Base-by-base conservation (phyloP, 106 monocot genomes). In the Chionographis japonica region DNA sequence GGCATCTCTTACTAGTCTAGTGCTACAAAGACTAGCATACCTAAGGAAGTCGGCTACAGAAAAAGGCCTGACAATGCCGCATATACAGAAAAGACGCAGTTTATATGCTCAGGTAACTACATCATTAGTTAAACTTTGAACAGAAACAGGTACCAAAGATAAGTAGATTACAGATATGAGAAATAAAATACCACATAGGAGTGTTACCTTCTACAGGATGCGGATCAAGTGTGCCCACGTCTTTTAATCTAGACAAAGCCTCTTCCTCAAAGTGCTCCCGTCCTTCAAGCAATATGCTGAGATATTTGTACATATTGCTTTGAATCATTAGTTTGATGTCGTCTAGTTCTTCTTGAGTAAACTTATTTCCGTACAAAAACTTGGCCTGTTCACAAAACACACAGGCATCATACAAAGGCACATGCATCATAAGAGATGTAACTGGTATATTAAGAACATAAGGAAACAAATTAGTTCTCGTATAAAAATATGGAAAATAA, bases 191-290 rank as follows among this genome's bases (percentile, higher is more conserved):
- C 50, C 14, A 37, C 18, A 4, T 17, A 38, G 12, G 42, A 27
- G 68, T 37, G 42, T 56, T 69, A 89, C 82, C 79, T 55, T 71
- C 68, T 68, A 40, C 20, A 36, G 57, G 37, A 57, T 52, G 51
- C 17, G 58, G 70, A 63, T 72, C 80, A 62, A 51, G 40, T 35
- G 67, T 42, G 38, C 19, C 19, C 36, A 54, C 58, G 42, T 64
- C 62, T 54, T 54, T 77, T 35, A 63, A 58, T 73, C 50, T 74
- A 50, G 75, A 74, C 41, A 88, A 78, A 62, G 77, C 83, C 60
- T 89, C 95, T 78, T 95, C 95, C 81, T 95, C 91, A 75, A 95
- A 95, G 50, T 75, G 81, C 53, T 95, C 95, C 52, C 95, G 85
- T n/a, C 86, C 95, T 63, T 95, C 91, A 19, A 95, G 84, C 64